phyloP scores from a whole-genome alignment of 148 eudicot genomes.

The Vaccinium corymbosum region DNA sequence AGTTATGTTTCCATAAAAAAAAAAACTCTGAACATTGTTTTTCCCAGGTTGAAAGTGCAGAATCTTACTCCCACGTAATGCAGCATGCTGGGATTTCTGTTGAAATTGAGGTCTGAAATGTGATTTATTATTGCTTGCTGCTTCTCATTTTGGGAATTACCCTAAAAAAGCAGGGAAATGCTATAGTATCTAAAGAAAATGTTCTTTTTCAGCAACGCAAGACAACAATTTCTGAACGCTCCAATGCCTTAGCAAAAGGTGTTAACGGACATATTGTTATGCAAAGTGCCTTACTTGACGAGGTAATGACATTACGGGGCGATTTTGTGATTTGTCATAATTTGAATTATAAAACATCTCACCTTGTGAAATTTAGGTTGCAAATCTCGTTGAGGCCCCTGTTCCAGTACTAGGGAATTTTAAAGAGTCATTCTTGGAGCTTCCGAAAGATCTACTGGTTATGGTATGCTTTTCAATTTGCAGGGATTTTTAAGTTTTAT shows the following conservation, averaged over 20 bases:
- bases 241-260: constrained; percentile 60
- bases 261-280: constrained; percentile 57
- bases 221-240: constrained; percentile 53
- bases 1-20: not conserved
- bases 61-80: constrained; percentile 60
- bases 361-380: constrained; percentile 49
- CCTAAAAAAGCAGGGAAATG: not conserved
- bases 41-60: constrained; percentile 75
- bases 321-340: not conserved
- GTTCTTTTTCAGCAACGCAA: constrained; percentile 64
- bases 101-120: constrained; percentile 59
- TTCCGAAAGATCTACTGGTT: constrained; percentile 87
- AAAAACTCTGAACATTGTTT: not conserved
- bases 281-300: constrained; percentile 73
- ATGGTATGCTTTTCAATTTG: constrained; percentile 50
- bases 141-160: not conserved
- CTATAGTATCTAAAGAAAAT: constrained; percentile 3
- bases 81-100: constrained; percentile 69
- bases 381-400: constrained; percentile 96
- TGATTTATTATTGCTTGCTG: not conserved
- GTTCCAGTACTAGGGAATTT: constrained; percentile 84
- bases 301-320: constrained; percentile 42
- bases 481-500: not conserved
- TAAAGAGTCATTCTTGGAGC: constrained; percentile 73
- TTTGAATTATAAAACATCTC: constrained; percentile 5